Base-by-base conservation (phyloP, 2,329 filamentous ascomycete genomes). In the Mycosphaerella arachidis region DNA sequence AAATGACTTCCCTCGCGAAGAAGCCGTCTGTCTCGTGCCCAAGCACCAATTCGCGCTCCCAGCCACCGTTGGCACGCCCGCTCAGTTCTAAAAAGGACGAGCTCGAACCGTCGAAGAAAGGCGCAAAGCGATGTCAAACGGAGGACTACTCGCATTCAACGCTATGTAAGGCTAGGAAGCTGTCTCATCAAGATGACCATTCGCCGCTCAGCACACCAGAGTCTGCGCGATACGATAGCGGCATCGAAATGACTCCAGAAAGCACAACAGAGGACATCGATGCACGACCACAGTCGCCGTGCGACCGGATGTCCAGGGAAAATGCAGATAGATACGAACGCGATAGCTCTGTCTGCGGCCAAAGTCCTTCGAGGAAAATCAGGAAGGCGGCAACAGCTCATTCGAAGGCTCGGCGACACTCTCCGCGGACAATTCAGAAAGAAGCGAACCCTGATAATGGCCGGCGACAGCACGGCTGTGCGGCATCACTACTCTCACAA, bases 241-340 rank as follows among this genome's bases (percentile, higher is more conserved):
- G 50, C 29, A 52, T 52, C 29, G 50, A 52, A 20, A 52, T 52
- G 50, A 52, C 50, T 9, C 50, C 50, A 18, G 50, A 52, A 18
- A 29, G 46, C 9, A 20, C 29, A 27, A n/a, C 20, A n/a, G 40
- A 43, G 18, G 40, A 43, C n/a, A 43, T 43, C 40, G n/a, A 43
- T n/a, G 13, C 13, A 18, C 13, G 4, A 43, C 13, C 40, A 43
- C 18, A 13, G n/a, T 43, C 40, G 40, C 40, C 40, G 8, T 43
- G 40, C n/a, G 7, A n/a, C 6, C 40, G 40, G 13, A 43, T n/a
- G 8, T 18, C 13, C 7, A 43, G 5, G 8, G n/a, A 24, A 24
- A 24, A 24, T 24, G 24, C 24, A 24, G 24, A 24, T 24, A 24
- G 3, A 24, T 24, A 24, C 24, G 24, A 24, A 24, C 24, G 18